A percentile compares a stretch with the other conserved stretches of the same genome.
Evolutionary conservation across 2,329 filamentous ascomycete species (phyloP).

Genomic region (Rugonectria rugulosa): DNA sequence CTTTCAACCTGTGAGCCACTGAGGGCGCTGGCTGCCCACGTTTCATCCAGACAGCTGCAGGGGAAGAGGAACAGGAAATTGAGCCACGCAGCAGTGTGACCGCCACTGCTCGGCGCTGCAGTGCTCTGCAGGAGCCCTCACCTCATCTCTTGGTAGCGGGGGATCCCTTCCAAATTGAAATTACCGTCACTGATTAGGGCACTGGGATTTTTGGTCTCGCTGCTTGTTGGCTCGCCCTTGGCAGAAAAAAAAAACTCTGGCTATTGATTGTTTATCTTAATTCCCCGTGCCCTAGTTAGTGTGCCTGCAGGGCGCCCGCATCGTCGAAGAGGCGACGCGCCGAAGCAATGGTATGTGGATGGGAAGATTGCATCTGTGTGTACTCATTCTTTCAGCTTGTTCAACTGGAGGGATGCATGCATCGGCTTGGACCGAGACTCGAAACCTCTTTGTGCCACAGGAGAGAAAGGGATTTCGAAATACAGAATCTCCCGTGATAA

Average conservation of each 20-base stretch:
- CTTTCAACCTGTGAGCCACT: neutral
- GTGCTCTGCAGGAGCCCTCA: neutral
- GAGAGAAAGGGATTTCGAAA: too few species aligned
- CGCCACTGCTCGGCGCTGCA: too few species aligned
- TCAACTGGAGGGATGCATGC: neutral
- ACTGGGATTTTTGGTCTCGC: neutral
- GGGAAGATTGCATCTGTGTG: neutral
- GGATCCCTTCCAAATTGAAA: constrained; percentile 3
- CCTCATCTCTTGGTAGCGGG: constrained; percentile 11
- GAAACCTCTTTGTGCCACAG: too few species aligned
- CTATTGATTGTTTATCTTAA: constrained; percentile 8
- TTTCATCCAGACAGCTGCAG: constrained; percentile 9
- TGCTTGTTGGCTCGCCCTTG: neutral
- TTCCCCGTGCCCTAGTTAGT: constrained; percentile 6
- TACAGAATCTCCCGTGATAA: too few species aligned
- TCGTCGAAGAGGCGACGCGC: constrained; percentile 20
- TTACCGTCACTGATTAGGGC: neutral
- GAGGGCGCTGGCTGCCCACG: neutral
- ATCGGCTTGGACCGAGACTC: neutral
- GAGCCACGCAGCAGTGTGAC: neutral
- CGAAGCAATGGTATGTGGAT: constrained; percentile 9
- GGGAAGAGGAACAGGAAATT: constrained; percentile 12
- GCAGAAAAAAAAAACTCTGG: neutral
- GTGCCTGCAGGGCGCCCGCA: constrained; percentile 12
- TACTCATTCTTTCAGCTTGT: neutral